A percentile compares a stretch with the other conserved stretches of the same genome.
Conservation (phyloP, 176 grass and related monocot species). For the Oryza punctata region DNA sequence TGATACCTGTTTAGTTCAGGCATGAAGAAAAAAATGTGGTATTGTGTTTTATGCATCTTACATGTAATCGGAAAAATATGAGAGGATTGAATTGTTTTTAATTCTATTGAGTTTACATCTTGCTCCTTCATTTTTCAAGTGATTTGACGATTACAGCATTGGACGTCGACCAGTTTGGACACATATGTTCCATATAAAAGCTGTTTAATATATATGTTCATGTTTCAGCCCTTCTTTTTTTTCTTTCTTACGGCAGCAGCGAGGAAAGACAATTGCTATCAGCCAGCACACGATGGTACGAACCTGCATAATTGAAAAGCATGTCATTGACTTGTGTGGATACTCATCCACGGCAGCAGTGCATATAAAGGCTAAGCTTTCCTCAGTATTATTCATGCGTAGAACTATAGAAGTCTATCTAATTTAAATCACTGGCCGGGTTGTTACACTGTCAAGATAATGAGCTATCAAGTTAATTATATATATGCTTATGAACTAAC, state of each 20-base stretch:
- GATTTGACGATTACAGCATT: too few species aligned
- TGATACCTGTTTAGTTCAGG: too few species aligned
- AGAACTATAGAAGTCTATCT: background rate
- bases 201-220: background rate
- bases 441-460: slow-evolving; percentile 13
- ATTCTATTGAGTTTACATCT: too few species aligned
- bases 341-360: slow-evolving; percentile 13
- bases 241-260: background rate
- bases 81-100: too few species aligned
- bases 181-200: background rate
- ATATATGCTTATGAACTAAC: too few species aligned
- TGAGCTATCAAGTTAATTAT: too few species aligned
- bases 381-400: background rate
- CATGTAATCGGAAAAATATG: too few species aligned
- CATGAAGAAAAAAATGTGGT: too few species aligned
- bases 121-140: too few species aligned
- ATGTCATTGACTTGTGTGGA: slow-evolving; percentile 27
- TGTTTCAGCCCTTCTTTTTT: background rate
- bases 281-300: background rate
- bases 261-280: background rate
- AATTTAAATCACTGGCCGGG: background rate
- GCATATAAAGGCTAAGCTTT: slow-evolving; percentile 1
- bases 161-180: too few species aligned
- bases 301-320: slow-evolving; percentile 6
- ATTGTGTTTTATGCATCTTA: too few species aligned